Percentiles rank a stretch among this genome's conserved stretches.
These are phyloP conservation scores for Sutorius australiensis DNA, from an alignment of 768 basidiomycete genomes.

Conservation along the genomic window DNA sequence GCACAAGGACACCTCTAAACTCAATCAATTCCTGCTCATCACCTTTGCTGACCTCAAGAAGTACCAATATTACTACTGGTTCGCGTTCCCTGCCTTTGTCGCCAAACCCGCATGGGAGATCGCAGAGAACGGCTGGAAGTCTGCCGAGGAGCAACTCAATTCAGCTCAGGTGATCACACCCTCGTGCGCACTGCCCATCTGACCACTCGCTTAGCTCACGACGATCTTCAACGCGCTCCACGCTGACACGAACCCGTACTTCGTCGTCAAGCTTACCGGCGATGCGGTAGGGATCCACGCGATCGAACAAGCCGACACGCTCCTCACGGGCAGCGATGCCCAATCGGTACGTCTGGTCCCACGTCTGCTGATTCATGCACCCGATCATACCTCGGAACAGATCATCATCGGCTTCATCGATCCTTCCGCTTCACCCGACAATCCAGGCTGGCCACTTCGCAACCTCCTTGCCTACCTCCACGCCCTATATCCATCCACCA, in stretches of 20 bases:
- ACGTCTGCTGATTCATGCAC: neutral
- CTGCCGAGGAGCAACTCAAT: slow-evolving; percentile 44
- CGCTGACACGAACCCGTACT: slow-evolving; percentile 48
- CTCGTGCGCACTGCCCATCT: neutral
- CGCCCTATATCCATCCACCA: slow-evolving; percentile 49
- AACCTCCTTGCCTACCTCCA: slow-evolving; percentile 85
- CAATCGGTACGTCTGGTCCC: slow-evolving; percentile 37
- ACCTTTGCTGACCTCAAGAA: slow-evolving; percentile 98
- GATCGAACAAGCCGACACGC: slow-evolving; percentile 53
- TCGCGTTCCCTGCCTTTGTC: slow-evolving; percentile 90
- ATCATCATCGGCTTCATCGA: slow-evolving; percentile 70
- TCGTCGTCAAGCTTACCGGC: slow-evolving; percentile 49
- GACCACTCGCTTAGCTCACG: slow-evolving; percentile 39
- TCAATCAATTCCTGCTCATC: slow-evolving; percentile 83
- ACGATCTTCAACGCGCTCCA: slow-evolving; percentile 51
- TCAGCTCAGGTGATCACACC: slow-evolving; percentile 36
- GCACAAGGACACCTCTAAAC: slow-evolving; percentile 48
- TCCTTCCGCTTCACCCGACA: slow-evolving; percentile 70
- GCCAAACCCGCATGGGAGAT: slow-evolving; percentile 91
- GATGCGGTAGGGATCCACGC: slow-evolving; percentile 42
- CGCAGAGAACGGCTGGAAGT: slow-evolving; percentile 53
- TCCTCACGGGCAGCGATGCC: slow-evolving; percentile 48
- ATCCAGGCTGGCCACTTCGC: slow-evolving; percentile 91
- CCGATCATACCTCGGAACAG: slow-evolving; percentile 30
- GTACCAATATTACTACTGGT: slow-evolving; percentile 98